Evolutionary conservation across 2,329 filamentous ascomycete species (phyloP), one percentile per base, ranked within the genome.

Genomic region (Penicillium sp.): DNA sequence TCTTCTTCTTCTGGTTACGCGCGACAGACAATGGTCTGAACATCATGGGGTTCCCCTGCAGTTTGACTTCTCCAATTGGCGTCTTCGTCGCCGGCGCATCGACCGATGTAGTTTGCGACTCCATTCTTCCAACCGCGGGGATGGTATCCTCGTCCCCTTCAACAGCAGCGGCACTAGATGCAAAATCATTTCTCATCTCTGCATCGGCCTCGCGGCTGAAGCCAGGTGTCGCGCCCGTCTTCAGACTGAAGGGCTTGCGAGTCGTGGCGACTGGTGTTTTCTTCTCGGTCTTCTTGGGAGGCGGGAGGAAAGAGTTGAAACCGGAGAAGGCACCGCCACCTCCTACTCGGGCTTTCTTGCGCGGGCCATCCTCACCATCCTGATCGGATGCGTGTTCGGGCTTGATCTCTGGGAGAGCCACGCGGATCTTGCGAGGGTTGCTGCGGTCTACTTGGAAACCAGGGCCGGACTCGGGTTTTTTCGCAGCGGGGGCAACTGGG

Each of bases 11-110:
- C 24, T 82, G 77, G 52, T 85, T 88, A 51, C 87, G 79, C 13
- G 84, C 81, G 11, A 96, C 89, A 1, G 90, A 95, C 29, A 96
- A 74, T 3, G 91, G 91, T 63, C 84, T 86, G 68, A 97, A 96
- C 81, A 89, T 87, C 67, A 90, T 80, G 10, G 89, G 81, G 58
- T 90, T 93, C 16, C 86, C 87, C 59, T 81, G 81, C 59, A 81
- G 76, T 34, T 77, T 77, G 18, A 64, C 56, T 29, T 68, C 62
- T n/a, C 64, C 64, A 4, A 51, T 51, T 26, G 57, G 51, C n/a
- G 59, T 52, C 43, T 47, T 47, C 11, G 38, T 26, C 8, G 34
- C 26, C 16, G 28, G 29, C 42, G 46, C 16, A 46, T 49, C 26
- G 16, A 52, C 39, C 46, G 55, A 24, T 22, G 42, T 11, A 10